Base-by-base conservation (phyloP, 805 yeast genomes). In the Metschnikowia koreensis region DNA sequence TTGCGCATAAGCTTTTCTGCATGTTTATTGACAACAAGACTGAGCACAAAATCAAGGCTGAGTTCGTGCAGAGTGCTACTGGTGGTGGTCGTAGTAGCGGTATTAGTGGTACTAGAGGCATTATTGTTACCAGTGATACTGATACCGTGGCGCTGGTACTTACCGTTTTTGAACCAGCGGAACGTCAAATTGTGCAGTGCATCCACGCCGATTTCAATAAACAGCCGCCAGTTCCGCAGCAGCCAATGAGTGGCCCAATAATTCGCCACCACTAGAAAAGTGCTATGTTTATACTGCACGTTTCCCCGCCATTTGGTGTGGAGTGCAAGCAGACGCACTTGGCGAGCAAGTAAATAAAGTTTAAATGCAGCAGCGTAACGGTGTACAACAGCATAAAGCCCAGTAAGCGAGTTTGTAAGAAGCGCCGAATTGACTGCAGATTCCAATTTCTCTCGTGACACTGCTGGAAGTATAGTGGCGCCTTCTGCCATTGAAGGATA, bases 81-180 rank as follows among this genome's bases (percentile, higher is more conserved):
- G 31, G 7, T 54, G 55, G 9, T 38, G 16, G 27, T 36, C 37
- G 9, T 48, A 5, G 33, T 7, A 10, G 29, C 33, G 15, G 17
- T 3, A 37, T 2, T n/a, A 15, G 39, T 8, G 39, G 15, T 48
- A n/a, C n/a, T n/a, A n/a, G 50, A 48, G 27, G 48, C 47, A 3
- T 5, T 22, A 39, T 16, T 13, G 10, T 12, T 10, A 6, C 34
- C 44, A 1, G 34, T n/a, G 12, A 13, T 33, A 9, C 13, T 13
- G 38, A 56, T 54, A 17, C 46, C 68, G n/a, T 62, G 61, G 38
- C 58, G 48, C 8, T 59, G 50, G 16, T 76, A 71, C 26, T 65
- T 63, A 1, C 86, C 86, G 57, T 84, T 84, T 54, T 80, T 80
- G 55, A 76, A 78, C 92, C 92, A 86, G 52, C 83, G 72, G 59